Conservation (phyloP, 2,329 filamentous ascomycete species). For the Davidsoniella eucalypti region DNA sequence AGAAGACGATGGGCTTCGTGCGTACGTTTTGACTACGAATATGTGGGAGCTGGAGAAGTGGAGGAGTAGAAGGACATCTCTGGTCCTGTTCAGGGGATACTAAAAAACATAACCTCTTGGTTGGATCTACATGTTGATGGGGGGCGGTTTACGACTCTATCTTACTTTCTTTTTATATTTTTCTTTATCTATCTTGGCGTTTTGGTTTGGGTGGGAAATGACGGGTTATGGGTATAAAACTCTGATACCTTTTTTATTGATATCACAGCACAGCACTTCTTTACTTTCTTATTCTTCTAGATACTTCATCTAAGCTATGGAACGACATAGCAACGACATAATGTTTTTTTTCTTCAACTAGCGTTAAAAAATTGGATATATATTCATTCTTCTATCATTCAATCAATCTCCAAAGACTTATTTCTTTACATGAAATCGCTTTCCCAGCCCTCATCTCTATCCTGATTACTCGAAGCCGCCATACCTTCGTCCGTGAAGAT, state of each 20-base stretch:
- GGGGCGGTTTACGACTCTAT: too few relatives aligned
- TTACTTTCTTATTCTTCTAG: not conserved
- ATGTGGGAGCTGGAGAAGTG: not conserved
- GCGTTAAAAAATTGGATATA: not conserved
- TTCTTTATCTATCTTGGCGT: not conserved
- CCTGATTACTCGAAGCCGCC: constrained; percentile 66
- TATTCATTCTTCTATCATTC: not conserved
- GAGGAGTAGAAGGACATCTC: not conserved
- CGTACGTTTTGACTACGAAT: constrained; percentile 3
- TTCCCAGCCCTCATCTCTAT: constrained; percentile 58
- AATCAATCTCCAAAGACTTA: not conserved
- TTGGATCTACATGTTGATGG: too few relatives aligned
- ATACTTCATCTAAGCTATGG: not conserved
- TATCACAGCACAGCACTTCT: not conserved
- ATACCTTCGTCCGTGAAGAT: constrained; percentile 72
- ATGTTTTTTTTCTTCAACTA: not conserved
- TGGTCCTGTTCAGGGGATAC: not conserved
- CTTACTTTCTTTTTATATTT: not conserved
- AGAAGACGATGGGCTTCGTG: constrained; percentile 8
- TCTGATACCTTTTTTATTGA: not conserved
- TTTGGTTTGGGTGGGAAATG: too few relatives aligned
- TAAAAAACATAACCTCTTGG: not conserved
- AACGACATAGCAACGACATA: not conserved
- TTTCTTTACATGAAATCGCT: constrained; percentile 75
- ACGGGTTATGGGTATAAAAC: not conserved